Conservation (phyloP, 257 asterid species). For the Fraxinus cuspidata region DNA sequence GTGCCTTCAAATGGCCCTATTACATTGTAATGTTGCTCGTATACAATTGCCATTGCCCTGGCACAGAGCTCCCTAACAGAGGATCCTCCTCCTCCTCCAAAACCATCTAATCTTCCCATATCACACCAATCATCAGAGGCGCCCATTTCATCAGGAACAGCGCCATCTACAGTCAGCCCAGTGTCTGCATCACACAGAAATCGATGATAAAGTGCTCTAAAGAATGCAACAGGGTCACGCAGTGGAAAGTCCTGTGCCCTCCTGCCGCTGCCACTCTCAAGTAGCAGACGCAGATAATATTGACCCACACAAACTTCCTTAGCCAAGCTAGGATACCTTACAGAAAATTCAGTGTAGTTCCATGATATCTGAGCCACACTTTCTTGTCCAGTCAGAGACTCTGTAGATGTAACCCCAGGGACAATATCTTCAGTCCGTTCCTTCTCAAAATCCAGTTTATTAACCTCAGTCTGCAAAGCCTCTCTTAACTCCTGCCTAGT, state of each 20-base stretch:
- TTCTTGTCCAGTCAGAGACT: constrained; percentile 57
- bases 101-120: constrained; percentile 98
- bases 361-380: constrained; percentile 83
- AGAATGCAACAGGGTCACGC: constrained; percentile 96
- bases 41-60: constrained; percentile 98
- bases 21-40: constrained; percentile 78
- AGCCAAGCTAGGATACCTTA: constrained; percentile 91
- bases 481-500: constrained; percentile 94
- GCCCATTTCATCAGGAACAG: constrained; percentile 97
- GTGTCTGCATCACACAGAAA: constrained; percentile 97
- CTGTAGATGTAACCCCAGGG: constrained; percentile 73
- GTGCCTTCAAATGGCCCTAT: constrained; percentile 96
- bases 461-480: constrained; percentile 96
- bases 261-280: constrained; percentile 81
- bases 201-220: constrained; percentile 94
- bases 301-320: constrained; percentile 99
- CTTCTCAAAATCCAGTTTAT: constrained; percentile 91
- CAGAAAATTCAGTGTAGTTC: constrained; percentile 92
- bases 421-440: constrained; percentile 93
- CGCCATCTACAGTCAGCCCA: constrained; percentile 95
- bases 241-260: constrained; percentile 93
- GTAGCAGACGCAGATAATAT: constrained; percentile 90
- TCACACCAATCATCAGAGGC: constrained; percentile 99
- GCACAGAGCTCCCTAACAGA: constrained; percentile 99
- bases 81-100: constrained; percentile 99